Evolutionary conservation across 75 land plant species (phyloP).

Genomic region (Pinus taeda): DNA sequence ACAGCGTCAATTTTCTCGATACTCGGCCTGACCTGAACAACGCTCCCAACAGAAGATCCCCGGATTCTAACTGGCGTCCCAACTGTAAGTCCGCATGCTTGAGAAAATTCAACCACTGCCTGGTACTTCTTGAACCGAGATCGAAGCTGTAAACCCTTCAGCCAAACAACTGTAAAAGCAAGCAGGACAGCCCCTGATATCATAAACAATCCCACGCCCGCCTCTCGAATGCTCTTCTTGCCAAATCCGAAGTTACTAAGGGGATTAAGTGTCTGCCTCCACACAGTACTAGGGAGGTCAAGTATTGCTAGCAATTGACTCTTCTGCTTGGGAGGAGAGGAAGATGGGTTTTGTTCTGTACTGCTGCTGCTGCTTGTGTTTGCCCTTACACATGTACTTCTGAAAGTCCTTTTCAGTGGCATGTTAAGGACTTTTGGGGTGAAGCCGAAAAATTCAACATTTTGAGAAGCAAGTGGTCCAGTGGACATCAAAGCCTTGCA

Average conservation of each 20-base stretch:
- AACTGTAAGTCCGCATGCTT: conserved; percentile 85
- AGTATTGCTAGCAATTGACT: conserved; percentile 34
- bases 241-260: conserved; percentile 94
- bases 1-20: conserved; percentile 81
- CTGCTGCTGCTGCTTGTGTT: neutral
- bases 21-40: conserved; percentile 71
- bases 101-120: conserved; percentile 81
- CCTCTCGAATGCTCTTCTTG: conserved; percentile 82
- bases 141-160: conserved; percentile 75
- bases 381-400: neutral
- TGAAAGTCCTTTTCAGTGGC: neutral
- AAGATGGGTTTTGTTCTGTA: neutral
- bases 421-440: neutral
- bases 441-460: neutral
- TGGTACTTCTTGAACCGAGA: conserved; percentile 70
- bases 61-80: conserved; percentile 95
- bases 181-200: conserved; percentile 76
- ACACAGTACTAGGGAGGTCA: conserved; percentile 56
- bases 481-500: neutral
- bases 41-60: conserved; percentile 89
- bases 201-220: conserved; percentile 90
- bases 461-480: neutral
- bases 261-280: conserved; percentile 68
- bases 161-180: conserved; percentile 73
- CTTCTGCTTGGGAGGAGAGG: neutral